Evolutionary conservation across 2,329 filamentous ascomycete genomes (phyloP).

Genomic region (Hyphodiscus sp.): DNA sequence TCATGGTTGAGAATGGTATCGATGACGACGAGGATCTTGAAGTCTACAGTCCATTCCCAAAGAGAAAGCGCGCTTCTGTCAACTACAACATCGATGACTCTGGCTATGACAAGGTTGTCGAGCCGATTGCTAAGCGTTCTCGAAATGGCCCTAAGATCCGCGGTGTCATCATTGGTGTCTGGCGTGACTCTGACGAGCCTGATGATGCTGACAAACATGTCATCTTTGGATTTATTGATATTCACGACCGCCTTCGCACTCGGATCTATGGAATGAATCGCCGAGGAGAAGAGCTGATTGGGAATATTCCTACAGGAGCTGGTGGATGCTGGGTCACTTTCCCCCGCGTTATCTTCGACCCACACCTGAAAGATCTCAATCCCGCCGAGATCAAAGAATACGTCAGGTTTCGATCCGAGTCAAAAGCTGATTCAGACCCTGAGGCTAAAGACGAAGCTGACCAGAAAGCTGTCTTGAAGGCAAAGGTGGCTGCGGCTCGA

Average conservation of each 20-base stretch:
- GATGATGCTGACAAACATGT: slow-evolving; percentile 46
- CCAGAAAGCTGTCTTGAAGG: slow-evolving; percentile 19
- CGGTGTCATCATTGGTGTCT: slow-evolving; percentile 45
- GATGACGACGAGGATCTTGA: slow-evolving; percentile 34
- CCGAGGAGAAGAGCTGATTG: slow-evolving; percentile 39
- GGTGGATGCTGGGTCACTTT: slow-evolving; percentile 61
- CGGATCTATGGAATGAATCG: slow-evolving; percentile 47
- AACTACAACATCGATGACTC: slow-evolving; percentile 44
- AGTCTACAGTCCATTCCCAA: slow-evolving; percentile 39
- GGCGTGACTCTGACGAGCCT: slow-evolving; percentile 51
- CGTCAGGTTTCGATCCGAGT: slow-evolving; percentile 46
- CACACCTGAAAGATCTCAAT: slow-evolving; percentile 48
- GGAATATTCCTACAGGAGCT: slow-evolving; percentile 46
- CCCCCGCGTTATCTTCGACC: slow-evolving; percentile 51
- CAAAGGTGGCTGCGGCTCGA: slow-evolving; percentile 19
- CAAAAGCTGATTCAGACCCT: slow-evolving; percentile 12
- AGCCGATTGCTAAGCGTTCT: slow-evolving; percentile 19
- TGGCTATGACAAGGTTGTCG: slow-evolving; percentile 5
- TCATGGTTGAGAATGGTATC: slow-evolving; percentile 15
- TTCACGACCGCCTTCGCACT: slow-evolving; percentile 53
- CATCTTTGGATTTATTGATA: slow-evolving; percentile 57
- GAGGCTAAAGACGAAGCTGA: slow-evolving; percentile 21
- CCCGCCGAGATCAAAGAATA: slow-evolving; percentile 57
- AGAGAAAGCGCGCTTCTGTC: slow-evolving; percentile 48
- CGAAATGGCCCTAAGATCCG: slow-evolving; percentile 18